These are phyloP conservation scores for Lachancea sp. DNA, from an alignment of 805 yeast species.

Conservation along the genomic window DNA sequence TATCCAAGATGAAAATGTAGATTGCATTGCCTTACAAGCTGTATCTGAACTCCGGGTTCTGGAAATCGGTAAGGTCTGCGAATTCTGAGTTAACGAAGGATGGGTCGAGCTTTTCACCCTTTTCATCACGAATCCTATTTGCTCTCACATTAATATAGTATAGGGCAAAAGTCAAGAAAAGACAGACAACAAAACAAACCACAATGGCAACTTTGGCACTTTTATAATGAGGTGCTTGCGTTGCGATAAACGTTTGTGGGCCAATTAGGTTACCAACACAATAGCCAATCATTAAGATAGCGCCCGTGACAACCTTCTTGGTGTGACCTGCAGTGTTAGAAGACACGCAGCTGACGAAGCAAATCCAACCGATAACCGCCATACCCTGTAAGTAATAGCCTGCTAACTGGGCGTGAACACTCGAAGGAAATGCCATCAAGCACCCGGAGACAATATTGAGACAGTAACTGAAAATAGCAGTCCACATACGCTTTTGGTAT, in stretches of 20 bases:
- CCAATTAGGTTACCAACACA: slow-evolving; percentile 68
- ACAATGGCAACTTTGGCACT: slow-evolving; percentile 51
- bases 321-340: slow-evolving; percentile 65
- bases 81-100: slow-evolving; percentile 28
- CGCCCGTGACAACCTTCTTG: slow-evolving; percentile 55
- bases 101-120: slow-evolving; percentile 4
- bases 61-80: slow-evolving; percentile 42
- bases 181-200: slow-evolving; percentile 40
- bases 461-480: neutral
- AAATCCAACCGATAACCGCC: slow-evolving; percentile 22
- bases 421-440: slow-evolving; percentile 3
- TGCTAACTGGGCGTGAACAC: slow-evolving; percentile 1
- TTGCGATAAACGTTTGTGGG: slow-evolving; percentile 58
- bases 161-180: slow-evolving; percentile 32
- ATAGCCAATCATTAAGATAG: slow-evolving; percentile 54
- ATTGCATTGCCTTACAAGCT: slow-evolving; percentile 17
- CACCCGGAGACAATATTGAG: slow-evolving; percentile 6
- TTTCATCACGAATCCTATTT: slow-evolving; percentile 39
- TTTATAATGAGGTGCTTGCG: slow-evolving; percentile 51
- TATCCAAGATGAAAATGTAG: too few species aligned
- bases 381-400: slow-evolving; percentile 8
- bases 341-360: slow-evolving; percentile 13
- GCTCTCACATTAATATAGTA: slow-evolving; percentile 31
- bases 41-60: slow-evolving; percentile 37
- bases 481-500: neutral